These are phyloP conservation scores for Polyrhizophydium stewartii DNA, from an alignment of 371 early-diverging fungal species.

Conservation along the genomic window DNA sequence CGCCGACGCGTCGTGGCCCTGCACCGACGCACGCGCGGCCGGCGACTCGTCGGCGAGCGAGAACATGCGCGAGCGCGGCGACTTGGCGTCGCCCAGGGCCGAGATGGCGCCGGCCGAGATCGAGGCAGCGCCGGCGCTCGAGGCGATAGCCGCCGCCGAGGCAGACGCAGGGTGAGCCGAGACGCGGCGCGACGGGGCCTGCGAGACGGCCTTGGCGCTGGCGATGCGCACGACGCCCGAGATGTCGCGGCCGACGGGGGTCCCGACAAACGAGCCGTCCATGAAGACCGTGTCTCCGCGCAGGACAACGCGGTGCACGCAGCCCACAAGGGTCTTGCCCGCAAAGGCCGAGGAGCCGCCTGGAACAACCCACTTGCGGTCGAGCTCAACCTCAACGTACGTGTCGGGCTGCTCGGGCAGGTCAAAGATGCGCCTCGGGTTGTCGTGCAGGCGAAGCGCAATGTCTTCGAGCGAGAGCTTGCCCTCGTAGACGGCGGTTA, in stretches of 20 bases:
- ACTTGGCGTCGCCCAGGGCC: background rate
- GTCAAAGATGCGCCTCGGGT: constrained; percentile 86
- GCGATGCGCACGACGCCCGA: constrained; percentile 24
- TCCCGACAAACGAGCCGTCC: constrained; percentile 61
- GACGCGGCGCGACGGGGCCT: constrained; percentile 2
- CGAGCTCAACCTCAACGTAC: constrained; percentile 65
- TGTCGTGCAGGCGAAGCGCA: constrained; percentile 64
- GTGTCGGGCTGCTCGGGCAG: constrained; percentile 84
- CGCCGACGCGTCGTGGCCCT: background rate
- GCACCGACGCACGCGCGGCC: background rate
- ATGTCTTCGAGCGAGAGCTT: constrained; percentile 79
- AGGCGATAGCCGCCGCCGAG: background rate
- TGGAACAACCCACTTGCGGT: constrained; percentile 40
- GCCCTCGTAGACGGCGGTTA: constrained; percentile 78
- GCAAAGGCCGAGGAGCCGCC: constrained; percentile 36
- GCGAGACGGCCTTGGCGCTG: constrained; percentile 5
- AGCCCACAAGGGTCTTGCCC: constrained; percentile 38
- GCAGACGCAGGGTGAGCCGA: background rate
- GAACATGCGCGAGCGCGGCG: background rate
- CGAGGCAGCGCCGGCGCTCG: background rate
- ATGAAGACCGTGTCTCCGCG: constrained; percentile 77
- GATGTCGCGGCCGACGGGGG: constrained; percentile 34
- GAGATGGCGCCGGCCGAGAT: background rate
- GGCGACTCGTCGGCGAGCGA: background rate
- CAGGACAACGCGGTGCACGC: constrained; percentile 81